phyloP scores from a whole-genome alignment of 257 asterid genomes.

The Rubia yunnanensis region DNA sequence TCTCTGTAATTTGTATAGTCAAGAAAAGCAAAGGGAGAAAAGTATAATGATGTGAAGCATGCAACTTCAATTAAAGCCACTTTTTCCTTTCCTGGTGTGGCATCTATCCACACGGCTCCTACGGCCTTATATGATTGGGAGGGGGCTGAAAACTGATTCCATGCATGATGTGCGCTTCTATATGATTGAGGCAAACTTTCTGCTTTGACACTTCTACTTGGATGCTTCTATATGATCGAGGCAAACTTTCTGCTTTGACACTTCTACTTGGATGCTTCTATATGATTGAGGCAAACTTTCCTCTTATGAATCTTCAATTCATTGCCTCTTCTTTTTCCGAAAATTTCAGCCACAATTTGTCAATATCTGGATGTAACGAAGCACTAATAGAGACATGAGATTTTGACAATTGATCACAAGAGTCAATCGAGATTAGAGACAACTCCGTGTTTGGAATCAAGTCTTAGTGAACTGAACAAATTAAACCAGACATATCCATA shows the following conservation, averaged over 20 bases:
- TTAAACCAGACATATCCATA: too few species aligned
- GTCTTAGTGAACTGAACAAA: not conserved
- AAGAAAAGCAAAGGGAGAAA: not conserved
- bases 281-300: constrained; percentile 3
- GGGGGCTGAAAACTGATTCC: not conserved
- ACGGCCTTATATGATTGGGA: too few species aligned
- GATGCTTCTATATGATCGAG: not conserved
- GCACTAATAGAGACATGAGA: not conserved
- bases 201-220: not conserved
- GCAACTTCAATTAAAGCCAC: too few species aligned
- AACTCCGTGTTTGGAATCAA: not conserved
- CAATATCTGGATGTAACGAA: constrained; percentile 1
- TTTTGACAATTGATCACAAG: not conserved
- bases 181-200: not conserved
- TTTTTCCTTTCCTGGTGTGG: too few species aligned
- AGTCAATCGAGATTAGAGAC: not conserved
- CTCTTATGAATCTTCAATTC: not conserved
- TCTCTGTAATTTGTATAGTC: too few species aligned
- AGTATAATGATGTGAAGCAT: constrained; percentile 6
- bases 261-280: not conserved
- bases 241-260: not conserved
- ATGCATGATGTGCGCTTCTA: not conserved
- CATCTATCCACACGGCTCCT: too few species aligned
- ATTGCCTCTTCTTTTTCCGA: not conserved
- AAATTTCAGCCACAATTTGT: constrained; percentile 11